phyloP scores from a whole-genome alignment of 345 rosid genomes.

The Eucalyptus caleyi region DNA sequence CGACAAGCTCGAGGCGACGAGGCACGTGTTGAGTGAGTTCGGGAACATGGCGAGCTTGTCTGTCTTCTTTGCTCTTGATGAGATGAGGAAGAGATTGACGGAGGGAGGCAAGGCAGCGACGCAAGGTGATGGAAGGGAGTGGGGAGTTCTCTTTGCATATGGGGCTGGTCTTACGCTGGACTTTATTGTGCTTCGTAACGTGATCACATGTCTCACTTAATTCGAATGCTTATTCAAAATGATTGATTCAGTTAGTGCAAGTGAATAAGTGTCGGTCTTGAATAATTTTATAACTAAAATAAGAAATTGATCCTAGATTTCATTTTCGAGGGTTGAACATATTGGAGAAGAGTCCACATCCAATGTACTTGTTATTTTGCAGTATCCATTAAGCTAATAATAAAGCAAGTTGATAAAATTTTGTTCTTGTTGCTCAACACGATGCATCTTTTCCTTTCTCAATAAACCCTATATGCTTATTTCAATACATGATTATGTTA shows the following conservation, averaged over 20 bases:
- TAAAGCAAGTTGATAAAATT: neutral
- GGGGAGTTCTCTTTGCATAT: neutral
- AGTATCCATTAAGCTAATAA: neutral
- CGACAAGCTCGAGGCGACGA: neutral
- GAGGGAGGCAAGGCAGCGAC: neutral
- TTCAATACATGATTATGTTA: neutral
- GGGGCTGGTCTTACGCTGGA: neutral
- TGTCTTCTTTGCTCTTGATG: neutral
- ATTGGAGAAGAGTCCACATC: neutral
- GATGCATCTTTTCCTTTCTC: neutral
- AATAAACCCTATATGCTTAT: neutral
- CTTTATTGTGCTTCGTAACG: neutral
- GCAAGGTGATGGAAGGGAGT: neutral
- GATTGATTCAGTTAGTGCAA: neutral
- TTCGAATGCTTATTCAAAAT: neutral
- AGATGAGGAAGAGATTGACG: neutral
- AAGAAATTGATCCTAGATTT: neutral
- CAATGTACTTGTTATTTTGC: neutral
- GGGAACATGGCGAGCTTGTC: neutral
- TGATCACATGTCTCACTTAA: neutral
- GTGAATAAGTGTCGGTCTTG: neutral
- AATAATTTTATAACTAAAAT: neutral
- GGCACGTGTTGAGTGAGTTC: neutral
- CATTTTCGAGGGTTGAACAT: neutral
- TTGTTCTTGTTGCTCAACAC: neutral